Conservation (phyloP, 2,329 filamentous ascomycete genomes). For the Rutstroemia sp. region DNA sequence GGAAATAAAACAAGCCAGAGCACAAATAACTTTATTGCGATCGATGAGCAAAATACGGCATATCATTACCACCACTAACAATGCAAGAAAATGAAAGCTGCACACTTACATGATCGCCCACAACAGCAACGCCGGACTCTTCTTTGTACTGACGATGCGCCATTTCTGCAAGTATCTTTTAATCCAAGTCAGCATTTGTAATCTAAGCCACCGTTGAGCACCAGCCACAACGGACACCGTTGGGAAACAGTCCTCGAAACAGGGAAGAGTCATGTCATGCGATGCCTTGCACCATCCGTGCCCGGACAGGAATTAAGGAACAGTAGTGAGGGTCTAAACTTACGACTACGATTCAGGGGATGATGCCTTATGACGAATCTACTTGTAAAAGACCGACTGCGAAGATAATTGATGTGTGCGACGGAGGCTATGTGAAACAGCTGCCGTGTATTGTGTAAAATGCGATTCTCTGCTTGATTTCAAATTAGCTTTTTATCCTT, state of each 20-base stretch:
- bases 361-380: neutral
- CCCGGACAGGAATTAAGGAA: conserved; percentile 13
- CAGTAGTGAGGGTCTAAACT: conserved; percentile 16
- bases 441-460: conserved; percentile 12
- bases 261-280: conserved; percentile 17
- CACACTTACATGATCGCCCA: conserved; percentile 38
- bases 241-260: conserved; percentile 6
- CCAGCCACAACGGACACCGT: conserved; percentile 5
- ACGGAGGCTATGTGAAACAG: conserved; percentile 19
- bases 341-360: conserved; percentile 13
- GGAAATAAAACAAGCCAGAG: neutral
- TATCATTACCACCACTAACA: conserved; percentile 5
- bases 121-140: conserved; percentile 31
- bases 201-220: conserved; percentile 12
- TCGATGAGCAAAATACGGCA: neutral
- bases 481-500: conserved; percentile 15
- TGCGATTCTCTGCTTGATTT: conserved; percentile 14
- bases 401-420: conserved; percentile 8
- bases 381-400: neutral
- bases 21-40: conserved; percentile 1
- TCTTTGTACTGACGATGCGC: conserved; percentile 38
- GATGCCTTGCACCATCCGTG: conserved; percentile 24
- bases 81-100: conserved; percentile 11
- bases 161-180: conserved; percentile 18
- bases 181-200: conserved; percentile 17